A percentile compares a stretch with the other conserved stretches of the same genome.
These are phyloP conservation scores for Rugosomyces carneus DNA, from an alignment of 1,284 basidiomycete species.

Conservation along the genomic window DNA sequence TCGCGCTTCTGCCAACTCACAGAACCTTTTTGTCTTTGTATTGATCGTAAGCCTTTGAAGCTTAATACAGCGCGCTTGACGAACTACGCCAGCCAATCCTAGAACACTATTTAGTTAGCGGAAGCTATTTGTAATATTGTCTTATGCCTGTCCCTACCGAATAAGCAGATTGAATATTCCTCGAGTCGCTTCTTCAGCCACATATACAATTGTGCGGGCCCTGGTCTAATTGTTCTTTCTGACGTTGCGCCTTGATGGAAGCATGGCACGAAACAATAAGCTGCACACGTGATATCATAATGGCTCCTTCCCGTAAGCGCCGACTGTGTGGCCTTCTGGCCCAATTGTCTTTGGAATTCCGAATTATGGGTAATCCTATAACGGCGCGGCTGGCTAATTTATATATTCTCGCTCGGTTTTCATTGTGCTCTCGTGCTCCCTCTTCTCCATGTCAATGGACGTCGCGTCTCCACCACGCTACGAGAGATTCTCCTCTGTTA, in stretches of 20 bases:
- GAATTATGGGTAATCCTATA: neutral
- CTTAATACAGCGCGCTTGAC: too few relatives aligned
- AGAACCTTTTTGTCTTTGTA: too few relatives aligned
- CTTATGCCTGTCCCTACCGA: too few relatives aligned
- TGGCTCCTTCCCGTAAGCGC: too few relatives aligned
- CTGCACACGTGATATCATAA: too few relatives aligned
- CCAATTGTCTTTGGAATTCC: too few relatives aligned
- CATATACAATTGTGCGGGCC: neutral
- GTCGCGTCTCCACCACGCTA: conserved; percentile 39
- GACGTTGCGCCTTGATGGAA: neutral
- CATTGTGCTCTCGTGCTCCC: conserved; percentile 10
- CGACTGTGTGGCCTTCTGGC: too few relatives aligned
- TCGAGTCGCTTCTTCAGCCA: neutral
- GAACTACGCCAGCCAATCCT: too few relatives aligned
- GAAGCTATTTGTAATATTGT: too few relatives aligned
- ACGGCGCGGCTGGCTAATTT: conserved; percentile 9
- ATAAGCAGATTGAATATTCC: neutral
- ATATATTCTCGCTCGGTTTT: conserved; percentile 20
- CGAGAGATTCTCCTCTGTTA: conserved; percentile 35
- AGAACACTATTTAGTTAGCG: too few relatives aligned
- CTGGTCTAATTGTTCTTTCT: neutral
- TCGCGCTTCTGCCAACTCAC: too few relatives aligned
- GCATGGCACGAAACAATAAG: neutral
- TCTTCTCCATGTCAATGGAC: conserved; percentile 30
- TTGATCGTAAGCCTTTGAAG: too few relatives aligned